Conservation (phyloP, 2,329 filamentous ascomycete genomes). For the Tricladium varicosporioides region DNA sequence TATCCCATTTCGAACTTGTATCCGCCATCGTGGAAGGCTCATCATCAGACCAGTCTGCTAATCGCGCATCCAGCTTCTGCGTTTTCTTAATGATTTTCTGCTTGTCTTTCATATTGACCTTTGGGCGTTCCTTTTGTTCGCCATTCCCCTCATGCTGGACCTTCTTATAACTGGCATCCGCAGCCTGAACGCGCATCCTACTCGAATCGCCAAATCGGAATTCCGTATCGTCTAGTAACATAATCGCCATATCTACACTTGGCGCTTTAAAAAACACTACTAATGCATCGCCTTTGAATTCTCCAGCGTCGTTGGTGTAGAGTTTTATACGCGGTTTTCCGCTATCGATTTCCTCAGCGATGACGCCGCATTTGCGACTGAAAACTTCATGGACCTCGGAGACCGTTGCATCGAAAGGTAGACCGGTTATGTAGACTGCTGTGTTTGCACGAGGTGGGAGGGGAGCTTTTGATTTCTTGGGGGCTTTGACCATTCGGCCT, state of each 20-base stretch:
- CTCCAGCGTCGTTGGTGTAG: conserved; percentile 76
- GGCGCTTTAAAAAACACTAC: conserved; percentile 94
- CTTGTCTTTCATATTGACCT: conserved; percentile 65
- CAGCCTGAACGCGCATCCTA: conserved; percentile 77
- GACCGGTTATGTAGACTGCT: conserved; percentile 85
- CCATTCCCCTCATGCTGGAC: conserved; percentile 58
- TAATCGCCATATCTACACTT: conserved; percentile 82
- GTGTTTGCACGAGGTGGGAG: conserved; percentile 64
- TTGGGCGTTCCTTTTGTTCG: conserved; percentile 47
- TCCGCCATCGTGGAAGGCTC: conserved; percentile 61
- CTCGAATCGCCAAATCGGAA: conserved; percentile 60
- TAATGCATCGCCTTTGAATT: conserved; percentile 90
- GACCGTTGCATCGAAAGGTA: conserved; percentile 75
- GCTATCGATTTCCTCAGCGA: conserved; percentile 91
- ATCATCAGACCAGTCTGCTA: conserved; percentile 95
- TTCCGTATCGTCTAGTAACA: conserved; percentile 76
- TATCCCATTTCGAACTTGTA: conserved; percentile 63
- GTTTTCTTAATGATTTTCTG: conserved; percentile 90
- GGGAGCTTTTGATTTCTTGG: conserved; percentile 35
- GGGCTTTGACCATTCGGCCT: conserved; percentile 32
- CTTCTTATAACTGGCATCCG: conserved; percentile 90
- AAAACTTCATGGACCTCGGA: conserved; percentile 84
- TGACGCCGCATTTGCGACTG: conserved; percentile 79
- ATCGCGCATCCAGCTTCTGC: conserved; percentile 85
- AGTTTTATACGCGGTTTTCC: conserved; percentile 88